Base-by-base conservation (phyloP, 225 moss, liverwort and hornwort genomes). In the Sphagnum tenellum region DNA sequence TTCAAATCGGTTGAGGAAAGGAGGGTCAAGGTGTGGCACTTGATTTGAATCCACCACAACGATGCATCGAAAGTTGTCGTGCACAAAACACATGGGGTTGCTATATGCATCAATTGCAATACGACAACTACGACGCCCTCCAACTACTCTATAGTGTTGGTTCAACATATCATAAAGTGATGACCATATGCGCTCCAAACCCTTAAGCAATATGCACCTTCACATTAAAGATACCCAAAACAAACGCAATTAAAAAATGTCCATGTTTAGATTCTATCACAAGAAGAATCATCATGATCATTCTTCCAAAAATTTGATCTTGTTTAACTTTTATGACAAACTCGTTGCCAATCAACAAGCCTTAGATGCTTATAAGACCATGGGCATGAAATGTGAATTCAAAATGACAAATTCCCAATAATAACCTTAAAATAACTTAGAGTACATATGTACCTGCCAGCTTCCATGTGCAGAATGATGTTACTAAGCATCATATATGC, bases 81-180 rank as follows among this genome's bases (percentile, higher is more conserved):
- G 78, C 55, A 85, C 85, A 67, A 71, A 81, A 69, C 85, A 85
- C 85, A 85, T 81, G 57, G 85, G 85, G 65, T 81, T 85, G 44
- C 85, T 81, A 71, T 85, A 85, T 9, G 85, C 78, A 64, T 81
- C 85, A 62, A 85, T 81, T 44, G 85, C 85, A n/a, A 85, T 85
- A 46, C 85, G 81, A 49, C 85, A 85, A 52, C 81, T 81, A 0
- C 85, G 71, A 45, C 85, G 71, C 46, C 81, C 78, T 29, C 81
- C 85, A 44, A 85, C 85, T 46, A 78, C 71, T 59, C 78, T 85
- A 60, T 85, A 85, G 53, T 85, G 85, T 58, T 85, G 85, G 62
- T 85, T 85, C 49, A 85, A 78, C 85, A 85, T 85, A 55, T 85
- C 85, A 62, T 85, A 85, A 9, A 81, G 81, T 44, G 85, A 85